These are phyloP conservation scores for Neopestalotiopsis rosae DNA, from an alignment of 2,329 filamentous ascomycete genomes.

Conservation along the genomic window DNA sequence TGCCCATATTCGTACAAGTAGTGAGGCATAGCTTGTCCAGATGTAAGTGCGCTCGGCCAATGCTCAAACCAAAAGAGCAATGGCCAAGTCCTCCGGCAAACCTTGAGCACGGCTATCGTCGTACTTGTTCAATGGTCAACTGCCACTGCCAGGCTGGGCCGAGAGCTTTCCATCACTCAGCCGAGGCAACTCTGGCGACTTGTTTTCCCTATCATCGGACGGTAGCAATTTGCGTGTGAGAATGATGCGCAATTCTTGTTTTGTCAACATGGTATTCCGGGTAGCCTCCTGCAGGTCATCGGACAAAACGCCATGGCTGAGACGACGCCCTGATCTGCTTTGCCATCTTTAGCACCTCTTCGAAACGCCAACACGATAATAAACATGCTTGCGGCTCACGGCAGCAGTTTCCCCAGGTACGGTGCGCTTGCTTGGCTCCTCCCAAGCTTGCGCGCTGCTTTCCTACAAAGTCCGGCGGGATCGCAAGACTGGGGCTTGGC, in stretches of 20 bases:
- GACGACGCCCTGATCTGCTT: background rate
- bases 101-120: background rate
- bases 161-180: background rate
- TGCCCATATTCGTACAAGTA: background rate
- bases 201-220: too few relatives aligned
- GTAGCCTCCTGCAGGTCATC: background rate
- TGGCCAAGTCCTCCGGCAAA: slow-evolving; percentile 1
- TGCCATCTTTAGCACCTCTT: background rate
- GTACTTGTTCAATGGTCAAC: background rate
- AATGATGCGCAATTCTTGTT: background rate
- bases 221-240: too few relatives aligned
- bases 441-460: too few relatives aligned
- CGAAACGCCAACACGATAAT: background rate
- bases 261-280: background rate
- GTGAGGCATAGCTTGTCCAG: background rate
- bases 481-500: background rate
- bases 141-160: background rate
- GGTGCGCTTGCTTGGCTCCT: background rate
- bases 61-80: background rate
- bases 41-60: background rate
- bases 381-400: background rate
- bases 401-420: background rate
- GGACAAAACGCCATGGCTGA: background rate
- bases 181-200: too few relatives aligned
- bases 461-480: background rate